Evolutionary conservation across 306 rosid genomes (phyloP).

Genomic region (Quercus variabilis): DNA sequence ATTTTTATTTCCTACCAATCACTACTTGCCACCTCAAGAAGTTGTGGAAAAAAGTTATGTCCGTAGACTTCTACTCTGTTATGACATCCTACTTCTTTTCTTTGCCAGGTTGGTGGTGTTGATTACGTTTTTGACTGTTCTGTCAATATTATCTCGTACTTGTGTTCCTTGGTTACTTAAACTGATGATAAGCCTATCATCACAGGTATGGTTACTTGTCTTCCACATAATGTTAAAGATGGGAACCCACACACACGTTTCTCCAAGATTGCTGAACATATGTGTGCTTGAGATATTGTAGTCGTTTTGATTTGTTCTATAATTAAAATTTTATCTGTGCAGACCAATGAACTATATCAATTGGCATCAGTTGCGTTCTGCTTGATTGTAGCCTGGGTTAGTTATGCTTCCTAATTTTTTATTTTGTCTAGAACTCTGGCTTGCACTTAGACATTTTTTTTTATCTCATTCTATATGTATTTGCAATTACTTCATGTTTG

Average conservation of each 20-base stretch:
- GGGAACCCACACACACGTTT: neutral
- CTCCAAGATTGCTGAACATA: neutral
- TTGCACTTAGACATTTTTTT: neutral
- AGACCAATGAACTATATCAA: conserved; percentile 97
- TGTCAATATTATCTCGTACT: conserved; percentile 76
- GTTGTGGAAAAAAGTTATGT: no score
- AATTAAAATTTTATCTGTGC: conserved; percentile 28
- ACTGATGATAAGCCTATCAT: conserved; percentile 95
- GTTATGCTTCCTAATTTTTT: conserved; percentile 34
- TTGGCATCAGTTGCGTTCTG: conserved; percentile 97
- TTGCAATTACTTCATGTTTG: neutral
- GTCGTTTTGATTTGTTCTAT: neutral
- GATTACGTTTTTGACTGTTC: conserved; percentile 61
- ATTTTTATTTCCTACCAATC: no score
- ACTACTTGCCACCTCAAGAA: no score
- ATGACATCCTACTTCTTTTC: neutral
- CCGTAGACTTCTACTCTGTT: neutral
- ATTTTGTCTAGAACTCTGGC: conserved; percentile 3
- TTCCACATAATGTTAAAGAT: neutral
- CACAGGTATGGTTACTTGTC: conserved; percentile 54
- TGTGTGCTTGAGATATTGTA: neutral
- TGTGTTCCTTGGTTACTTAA: conserved; percentile 92
- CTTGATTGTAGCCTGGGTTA: conserved; percentile 91
- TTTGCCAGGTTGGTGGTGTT: conserved; percentile 66
- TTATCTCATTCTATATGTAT: neutral